Base-by-base conservation (phyloP, 257 asterid genomes). In the Apocynum venetum region DNA sequence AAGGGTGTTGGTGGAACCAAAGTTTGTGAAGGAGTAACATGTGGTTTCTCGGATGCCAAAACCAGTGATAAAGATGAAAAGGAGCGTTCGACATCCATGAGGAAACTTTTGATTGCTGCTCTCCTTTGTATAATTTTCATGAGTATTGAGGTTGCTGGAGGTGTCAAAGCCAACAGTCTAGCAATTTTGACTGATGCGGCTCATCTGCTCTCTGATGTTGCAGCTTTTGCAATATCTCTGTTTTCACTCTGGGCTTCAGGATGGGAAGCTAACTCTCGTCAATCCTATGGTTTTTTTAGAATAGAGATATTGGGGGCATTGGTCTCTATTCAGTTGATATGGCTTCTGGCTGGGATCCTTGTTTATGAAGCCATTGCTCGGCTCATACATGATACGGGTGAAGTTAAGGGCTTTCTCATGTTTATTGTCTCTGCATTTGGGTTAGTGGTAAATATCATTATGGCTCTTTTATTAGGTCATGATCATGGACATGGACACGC, bases 181-280 rank as follows among this genome's bases (percentile, higher is more conserved):
- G 94, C 98, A 0, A 91, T 95, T 76, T 75, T 93, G 78, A 93
- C 99, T 0, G 98, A 93, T 69, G 98, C 97, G 0, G 99, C 99
- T 51, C 98, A 93, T 83, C 83, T 93, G 77, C 85, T 95, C 9
- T 93, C 99, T 4, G 99, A 91, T 73, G 97, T 95, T 74, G 99
- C 97, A 47, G 93, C 98, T 36, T 95, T 95, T 73, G 97, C 99
- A 8, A 93, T 91, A 76, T 93, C 98, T 8, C 80, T 95, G 82
- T 93, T 95, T 76, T 89, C 99, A 1, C 72, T 95, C 61, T 95
- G 99, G 99, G 98, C 97, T 14, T 89, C 97, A 6, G 98, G 99
- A 76, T 93, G 98, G 99, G 94, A 90, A 80, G 98, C 99, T 31
- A 95, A 83, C 72, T 97, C 98, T 0, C 97, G 98, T 35, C 98